These are phyloP conservation scores for Nitzschia palea DNA, from an alignment of 108 stramenopile species.

Conservation along the genomic window DNA sequence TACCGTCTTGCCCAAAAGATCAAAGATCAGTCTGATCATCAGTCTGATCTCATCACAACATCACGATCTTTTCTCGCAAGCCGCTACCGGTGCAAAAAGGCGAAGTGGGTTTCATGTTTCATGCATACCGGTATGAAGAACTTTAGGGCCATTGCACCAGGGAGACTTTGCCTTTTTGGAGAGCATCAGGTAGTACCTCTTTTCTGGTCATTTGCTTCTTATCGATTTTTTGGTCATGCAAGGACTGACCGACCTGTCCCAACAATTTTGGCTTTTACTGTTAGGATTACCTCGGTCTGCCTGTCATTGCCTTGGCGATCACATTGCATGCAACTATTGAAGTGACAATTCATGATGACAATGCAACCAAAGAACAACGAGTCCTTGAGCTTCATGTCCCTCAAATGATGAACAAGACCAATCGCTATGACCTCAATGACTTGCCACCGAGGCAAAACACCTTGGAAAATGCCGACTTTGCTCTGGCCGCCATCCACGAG, in stretches of 20 bases:
- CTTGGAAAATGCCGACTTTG: conserved; percentile 26
- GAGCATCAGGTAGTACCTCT: conserved; percentile 31
- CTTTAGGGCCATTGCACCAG: conserved; percentile 23
- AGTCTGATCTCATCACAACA: no score
- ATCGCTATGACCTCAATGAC: conserved; percentile 20
- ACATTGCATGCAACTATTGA: conserved; percentile 26
- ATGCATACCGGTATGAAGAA: neutral
- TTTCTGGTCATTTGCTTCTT: neutral
- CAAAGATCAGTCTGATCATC: no score
- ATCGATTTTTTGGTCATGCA: neutral
- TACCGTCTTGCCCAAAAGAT: no score
- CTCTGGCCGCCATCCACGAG: conserved; percentile 43
- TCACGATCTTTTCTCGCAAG: no score
- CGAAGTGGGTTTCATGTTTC: neutral
- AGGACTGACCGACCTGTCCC: neutral
- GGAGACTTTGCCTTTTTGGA: conserved; percentile 39
- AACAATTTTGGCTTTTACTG: neutral
- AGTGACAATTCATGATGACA: neutral
- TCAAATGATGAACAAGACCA: neutral
- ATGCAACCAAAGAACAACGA: neutral
- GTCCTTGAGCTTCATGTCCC: conserved; percentile 13
- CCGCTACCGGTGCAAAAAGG: no score
- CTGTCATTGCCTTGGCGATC: conserved; percentile 39
- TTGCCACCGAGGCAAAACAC: conserved; percentile 21
- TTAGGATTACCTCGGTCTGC: conserved; percentile 35